These are phyloP conservation scores for Porphyrellus sp. DNA, from an alignment of 1,284 basidiomycete species.

Conservation along the genomic window DNA sequence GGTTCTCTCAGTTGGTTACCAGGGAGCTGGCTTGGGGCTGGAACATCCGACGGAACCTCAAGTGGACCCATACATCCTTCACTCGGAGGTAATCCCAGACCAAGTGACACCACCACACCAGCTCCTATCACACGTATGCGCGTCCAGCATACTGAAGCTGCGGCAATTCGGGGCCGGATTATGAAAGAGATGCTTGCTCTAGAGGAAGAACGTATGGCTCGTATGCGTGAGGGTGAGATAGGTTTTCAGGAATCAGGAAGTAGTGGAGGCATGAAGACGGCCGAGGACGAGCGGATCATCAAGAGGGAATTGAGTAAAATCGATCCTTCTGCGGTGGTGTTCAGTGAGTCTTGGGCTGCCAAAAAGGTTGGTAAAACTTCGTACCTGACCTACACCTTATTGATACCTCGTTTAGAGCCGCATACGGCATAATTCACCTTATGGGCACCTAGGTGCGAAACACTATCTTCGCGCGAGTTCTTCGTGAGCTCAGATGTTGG, in stretches of 20 bases:
- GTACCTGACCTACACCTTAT: background rate
- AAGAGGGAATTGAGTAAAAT: constrained; percentile 91
- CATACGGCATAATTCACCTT: constrained; percentile 90
- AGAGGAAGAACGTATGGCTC: constrained; percentile 94
- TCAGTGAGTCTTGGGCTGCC: constrained; percentile 91
- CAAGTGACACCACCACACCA: constrained; percentile 24
- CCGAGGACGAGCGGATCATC: constrained; percentile 90
- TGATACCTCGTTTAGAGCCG: constrained; percentile 53
- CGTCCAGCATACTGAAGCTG: constrained; percentile 77
- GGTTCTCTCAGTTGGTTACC: constrained; percentile 59
- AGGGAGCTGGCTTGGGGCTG: constrained; percentile 53
- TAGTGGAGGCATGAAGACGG: constrained; percentile 56
- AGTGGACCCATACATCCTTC: constrained; percentile 34
- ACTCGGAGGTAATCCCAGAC: constrained; percentile 28
- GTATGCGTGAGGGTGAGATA: constrained; percentile 78
- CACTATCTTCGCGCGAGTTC: constrained; percentile 5
- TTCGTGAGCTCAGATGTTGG: constrained; percentile 12
- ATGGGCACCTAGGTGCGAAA: constrained; percentile 86
- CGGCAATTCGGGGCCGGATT: constrained; percentile 90
- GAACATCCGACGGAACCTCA: constrained; percentile 27
- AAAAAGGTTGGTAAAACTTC: constrained; percentile 71
- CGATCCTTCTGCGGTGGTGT: constrained; percentile 94
- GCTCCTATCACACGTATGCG: constrained; percentile 51
- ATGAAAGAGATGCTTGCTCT: constrained; percentile 99
- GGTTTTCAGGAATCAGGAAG: constrained; percentile 44